Percentiles rank a stretch among this genome's conserved stretches.
Conservation (phyloP, 108 stramenopile genomes). For the Cyclotella cryptica region DNA sequence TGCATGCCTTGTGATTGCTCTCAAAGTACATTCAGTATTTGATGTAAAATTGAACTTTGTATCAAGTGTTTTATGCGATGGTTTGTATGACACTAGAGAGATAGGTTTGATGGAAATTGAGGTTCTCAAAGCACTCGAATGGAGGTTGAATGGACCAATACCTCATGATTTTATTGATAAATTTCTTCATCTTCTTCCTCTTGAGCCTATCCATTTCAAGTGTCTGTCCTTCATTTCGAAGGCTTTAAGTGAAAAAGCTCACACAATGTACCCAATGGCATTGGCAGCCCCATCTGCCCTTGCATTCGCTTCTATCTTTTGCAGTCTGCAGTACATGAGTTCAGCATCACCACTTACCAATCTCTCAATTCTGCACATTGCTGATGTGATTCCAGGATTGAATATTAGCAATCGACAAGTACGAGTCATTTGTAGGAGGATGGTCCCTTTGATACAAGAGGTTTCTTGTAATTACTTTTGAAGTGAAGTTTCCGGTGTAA, state of each 20-base stretch:
- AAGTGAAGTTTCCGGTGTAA: no score
- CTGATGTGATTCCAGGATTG: no score
- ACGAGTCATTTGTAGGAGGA: no score
- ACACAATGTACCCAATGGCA: neutral
- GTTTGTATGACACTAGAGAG: neutral
- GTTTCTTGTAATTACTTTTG: no score
- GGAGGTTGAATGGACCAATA: neutral
- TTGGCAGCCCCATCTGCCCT: neutral
- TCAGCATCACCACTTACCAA: no score
- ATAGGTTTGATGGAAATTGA: neutral
- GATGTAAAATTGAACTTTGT: neutral
- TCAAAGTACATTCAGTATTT: neutral
- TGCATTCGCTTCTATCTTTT: neutral
- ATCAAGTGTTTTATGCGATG: neutral
- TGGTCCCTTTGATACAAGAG: no score
- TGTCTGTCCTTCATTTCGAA: neutral
- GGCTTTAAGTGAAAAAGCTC: neutral
- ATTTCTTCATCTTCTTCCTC: neutral
- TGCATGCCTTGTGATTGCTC: neutral
- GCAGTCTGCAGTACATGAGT: neutral
- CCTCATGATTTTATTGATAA: conserved; percentile 1
- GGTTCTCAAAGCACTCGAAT: neutral
- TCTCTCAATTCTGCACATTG: no score
- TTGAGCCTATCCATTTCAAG: neutral
- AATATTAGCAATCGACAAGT: no score